A percentile compares a stretch with the other conserved stretches of the same genome.
These are phyloP conservation scores for Neurospora hispaniola DNA, from an alignment of 495 filamentous ascomycete species.

Conservation along the genomic window DNA sequence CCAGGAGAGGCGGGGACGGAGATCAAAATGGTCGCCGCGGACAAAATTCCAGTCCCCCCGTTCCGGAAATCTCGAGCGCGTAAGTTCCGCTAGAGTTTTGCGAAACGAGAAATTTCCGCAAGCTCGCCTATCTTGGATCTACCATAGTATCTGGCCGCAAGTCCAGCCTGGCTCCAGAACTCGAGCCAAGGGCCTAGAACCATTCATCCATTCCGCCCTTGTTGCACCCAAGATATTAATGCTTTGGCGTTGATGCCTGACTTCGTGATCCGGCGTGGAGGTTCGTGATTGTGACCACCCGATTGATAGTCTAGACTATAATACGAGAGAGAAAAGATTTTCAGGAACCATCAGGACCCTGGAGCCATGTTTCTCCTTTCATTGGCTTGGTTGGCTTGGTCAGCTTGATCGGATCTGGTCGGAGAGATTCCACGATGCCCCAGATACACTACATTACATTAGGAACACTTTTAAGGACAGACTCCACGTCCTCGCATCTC, in stretches of 20 bases:
- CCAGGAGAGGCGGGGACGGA: background rate
- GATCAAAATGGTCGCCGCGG: background rate
- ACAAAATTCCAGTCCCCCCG: background rate
- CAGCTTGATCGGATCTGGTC: background rate
- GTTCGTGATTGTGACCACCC: background rate
- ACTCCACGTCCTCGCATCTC: background rate
- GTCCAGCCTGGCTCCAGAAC: background rate
- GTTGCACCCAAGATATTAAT: background rate
- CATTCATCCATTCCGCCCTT: background rate
- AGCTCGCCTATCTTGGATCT: background rate
- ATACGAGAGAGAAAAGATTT: background rate
- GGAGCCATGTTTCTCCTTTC: background rate
- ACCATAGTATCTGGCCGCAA: background rate
- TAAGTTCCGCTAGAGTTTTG: background rate
- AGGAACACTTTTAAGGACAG: background rate
- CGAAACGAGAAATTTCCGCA: background rate
- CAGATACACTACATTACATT: background rate
- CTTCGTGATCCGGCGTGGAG: background rate
- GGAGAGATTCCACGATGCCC: background rate
- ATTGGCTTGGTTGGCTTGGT: background rate
- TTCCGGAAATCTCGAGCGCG: background rate
- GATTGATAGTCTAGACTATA: background rate
- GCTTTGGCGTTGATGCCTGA: background rate
- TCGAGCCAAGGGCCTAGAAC: background rate
- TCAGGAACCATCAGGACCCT: background rate